Base-by-base conservation (phyloP, 73 alveolate genomes). In the Halteria grandinella region DNA sequence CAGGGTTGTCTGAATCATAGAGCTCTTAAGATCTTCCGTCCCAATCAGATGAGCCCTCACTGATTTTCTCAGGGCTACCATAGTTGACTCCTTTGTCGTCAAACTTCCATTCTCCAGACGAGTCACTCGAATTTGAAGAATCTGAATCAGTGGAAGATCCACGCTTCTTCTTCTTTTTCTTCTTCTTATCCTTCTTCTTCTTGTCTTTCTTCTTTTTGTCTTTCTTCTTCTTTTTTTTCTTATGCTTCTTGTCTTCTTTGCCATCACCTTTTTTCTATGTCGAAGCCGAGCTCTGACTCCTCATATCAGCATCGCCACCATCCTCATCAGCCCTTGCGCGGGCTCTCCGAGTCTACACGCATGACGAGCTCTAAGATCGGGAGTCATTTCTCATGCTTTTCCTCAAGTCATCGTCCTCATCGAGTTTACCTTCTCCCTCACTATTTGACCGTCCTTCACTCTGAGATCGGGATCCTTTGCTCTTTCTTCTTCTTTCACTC, bases 121-220 rank as follows among this genome's bases (percentile, higher is more conserved):
- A 57, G 21, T 57, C 73, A 57, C 48, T n/a, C 31, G 55, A 33
- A 32, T 57, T 57, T 31, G 39, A 11, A 25, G 73, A 57, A 57
- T 57, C 73, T n/a, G 73, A 29, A 7, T 37, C 17, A 53, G 40
- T 29, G 14, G 73, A 57, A 57, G 21, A 18, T n/a, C 53, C 39
- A 11, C 73, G 6, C 73, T 57, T 57, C 53, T 57, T 57, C 53
- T 57, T 57, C 73, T 57, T 57, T 57, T 57, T 57, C 73, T 57
- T 57, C 48, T 57, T 29, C 53, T 57, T 57, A n/a, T 53, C 47
- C 20, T 53, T 53, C 48, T 53, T 25, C 18, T 53, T 53, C 69
- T 53, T 53, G 17, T 53, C 47, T 18, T 57, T 57, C 37, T 57
- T 57, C 5, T 57, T 29, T 34, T 57, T 57, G 55, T 57, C 37